Percentiles rank a stretch among this genome's conserved stretches.
Evolutionary conservation across 1,284 basidiomycete species (phyloP).

Genomic region (Hemileia vastatrix): DNA sequence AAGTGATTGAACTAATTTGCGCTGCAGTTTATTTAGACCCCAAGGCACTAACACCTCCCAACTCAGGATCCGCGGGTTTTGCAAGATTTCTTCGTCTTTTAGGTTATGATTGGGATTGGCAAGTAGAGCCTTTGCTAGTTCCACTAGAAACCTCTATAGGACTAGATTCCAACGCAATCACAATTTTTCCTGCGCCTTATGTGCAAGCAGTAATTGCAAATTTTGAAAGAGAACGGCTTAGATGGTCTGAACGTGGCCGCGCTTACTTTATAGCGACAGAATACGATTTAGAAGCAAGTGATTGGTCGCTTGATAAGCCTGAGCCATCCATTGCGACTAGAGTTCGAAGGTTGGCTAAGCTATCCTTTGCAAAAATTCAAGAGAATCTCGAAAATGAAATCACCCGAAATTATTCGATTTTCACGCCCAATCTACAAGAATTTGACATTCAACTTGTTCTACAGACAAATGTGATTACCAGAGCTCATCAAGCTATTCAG

Average conservation of each 20-base stretch:
- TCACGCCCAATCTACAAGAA: not conserved
- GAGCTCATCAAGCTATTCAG: constrained; percentile 16
- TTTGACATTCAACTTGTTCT: constrained; percentile 20
- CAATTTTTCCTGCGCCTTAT: constrained; percentile 46
- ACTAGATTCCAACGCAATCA: constrained; percentile 37
- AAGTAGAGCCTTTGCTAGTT: constrained; percentile 49
- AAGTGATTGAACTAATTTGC: constrained; percentile 75
- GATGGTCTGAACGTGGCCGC: constrained; percentile 38
- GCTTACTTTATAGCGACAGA: constrained; percentile 79
- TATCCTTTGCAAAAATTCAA: constrained; percentile 7
- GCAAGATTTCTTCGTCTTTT: constrained; percentile 64
- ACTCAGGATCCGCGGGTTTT: constrained; percentile 59
- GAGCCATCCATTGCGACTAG: constrained; percentile 10
- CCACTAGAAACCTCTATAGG: constrained; percentile 46
- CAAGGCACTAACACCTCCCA: constrained; percentile 43
- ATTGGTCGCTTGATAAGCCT: constrained; percentile 63
- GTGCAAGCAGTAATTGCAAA: constrained; percentile 56
- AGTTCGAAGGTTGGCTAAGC: constrained; percentile 12
- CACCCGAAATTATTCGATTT: no score
- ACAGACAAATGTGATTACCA: constrained; percentile 8
- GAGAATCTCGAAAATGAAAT: not conserved
- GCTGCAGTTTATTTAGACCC: constrained; percentile 52
- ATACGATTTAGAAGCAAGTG: constrained; percentile 60
- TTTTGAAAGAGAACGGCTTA: constrained; percentile 46
- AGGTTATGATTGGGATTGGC: constrained; percentile 64